Evolutionary conservation across 2,329 filamentous ascomycete species (phyloP).

Genomic region (Setomelanomma holmii): DNA sequence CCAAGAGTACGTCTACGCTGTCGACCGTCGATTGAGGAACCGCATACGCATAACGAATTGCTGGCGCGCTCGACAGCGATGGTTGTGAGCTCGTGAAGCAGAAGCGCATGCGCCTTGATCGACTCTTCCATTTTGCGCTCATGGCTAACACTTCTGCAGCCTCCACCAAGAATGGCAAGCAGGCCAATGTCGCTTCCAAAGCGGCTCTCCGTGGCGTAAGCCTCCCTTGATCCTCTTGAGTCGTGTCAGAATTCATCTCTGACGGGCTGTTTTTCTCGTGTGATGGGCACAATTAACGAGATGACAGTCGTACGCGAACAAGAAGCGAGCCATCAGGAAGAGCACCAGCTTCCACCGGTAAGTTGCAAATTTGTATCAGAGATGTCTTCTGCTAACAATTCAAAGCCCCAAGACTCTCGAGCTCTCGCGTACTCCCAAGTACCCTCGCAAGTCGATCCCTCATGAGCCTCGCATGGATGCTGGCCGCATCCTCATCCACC

Average conservation of each 20-base stretch:
- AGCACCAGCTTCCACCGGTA: slow-evolving; percentile 92
- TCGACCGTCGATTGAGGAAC: neutral
- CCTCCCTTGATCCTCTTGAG: slow-evolving; percentile 49
- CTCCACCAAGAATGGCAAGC: slow-evolving; percentile 69
- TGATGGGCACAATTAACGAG: slow-evolving; percentile 49
- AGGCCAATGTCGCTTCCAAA: slow-evolving; percentile 94
- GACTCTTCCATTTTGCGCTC: slow-evolving; percentile 10
- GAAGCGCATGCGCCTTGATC: slow-evolving; percentile 32
- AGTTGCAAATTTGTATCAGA: neutral
- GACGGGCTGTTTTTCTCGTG: slow-evolving; percentile 57
- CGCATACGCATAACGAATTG: slow-evolving; percentile 9
- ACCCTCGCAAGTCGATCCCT: slow-evolving; percentile 93
- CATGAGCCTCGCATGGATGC: slow-evolving; percentile 91
- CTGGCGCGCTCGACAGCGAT: slow-evolving; percentile 12
- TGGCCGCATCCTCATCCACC: slow-evolving; percentile 96
- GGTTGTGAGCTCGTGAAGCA: slow-evolving; percentile 17
- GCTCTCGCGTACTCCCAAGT: slow-evolving; percentile 90
- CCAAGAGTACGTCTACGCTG: slow-evolving; percentile 43
- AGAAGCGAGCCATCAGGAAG: slow-evolving; percentile 88
- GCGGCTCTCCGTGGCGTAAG: slow-evolving; percentile 94
- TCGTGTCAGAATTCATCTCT: slow-evolving; percentile 61
- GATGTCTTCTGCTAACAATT: slow-evolving; percentile 3
- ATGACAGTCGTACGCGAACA: slow-evolving; percentile 74
- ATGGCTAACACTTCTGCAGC: slow-evolving; percentile 46
- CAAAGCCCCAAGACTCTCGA: slow-evolving; percentile 85